Conservation (phyloP, 495 filamentous ascomycete genomes). For the Chaetomium cochliodes region DNA sequence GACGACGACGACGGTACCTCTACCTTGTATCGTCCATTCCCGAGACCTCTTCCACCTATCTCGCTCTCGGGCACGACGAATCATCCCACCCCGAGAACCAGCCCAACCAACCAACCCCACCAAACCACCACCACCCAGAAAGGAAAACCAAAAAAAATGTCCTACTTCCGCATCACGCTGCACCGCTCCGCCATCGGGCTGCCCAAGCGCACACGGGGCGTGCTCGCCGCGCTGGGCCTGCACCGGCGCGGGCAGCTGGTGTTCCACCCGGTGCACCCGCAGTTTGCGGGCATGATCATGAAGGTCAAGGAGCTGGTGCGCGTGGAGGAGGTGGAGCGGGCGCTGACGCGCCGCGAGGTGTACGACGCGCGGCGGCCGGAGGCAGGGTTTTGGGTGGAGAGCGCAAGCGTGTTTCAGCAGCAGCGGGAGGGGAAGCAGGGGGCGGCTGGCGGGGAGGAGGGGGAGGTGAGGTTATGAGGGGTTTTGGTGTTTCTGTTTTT, state of each 20-base stretch:
- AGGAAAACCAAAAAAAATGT: conserved; percentile 53
- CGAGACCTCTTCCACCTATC: neutral
- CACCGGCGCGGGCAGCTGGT: conserved; percentile 84
- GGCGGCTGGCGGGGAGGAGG: neutral
- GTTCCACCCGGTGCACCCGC: conserved; percentile 81
- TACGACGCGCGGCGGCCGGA: conserved; percentile 73
- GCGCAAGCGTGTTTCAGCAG: conserved; percentile 19
- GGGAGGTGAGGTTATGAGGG: conserved; percentile 21
- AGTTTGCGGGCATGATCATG: conserved; percentile 93
- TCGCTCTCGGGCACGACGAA: neutral
- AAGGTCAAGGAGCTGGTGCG: conserved; percentile 93
- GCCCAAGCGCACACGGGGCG: conserved; percentile 73
- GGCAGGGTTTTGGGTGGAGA: conserved; percentile 83
- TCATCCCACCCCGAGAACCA: neutral
- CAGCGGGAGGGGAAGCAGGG: neutral
- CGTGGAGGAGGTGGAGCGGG: conserved; percentile 74
- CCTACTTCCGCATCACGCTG: conserved; percentile 94
- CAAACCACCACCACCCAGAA: neutral
- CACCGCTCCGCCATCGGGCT: conserved; percentile 92
- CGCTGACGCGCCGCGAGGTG: conserved; percentile 71
- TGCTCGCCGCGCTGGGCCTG: conserved; percentile 85
- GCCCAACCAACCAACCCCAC: neutral
- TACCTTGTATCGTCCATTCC: neutral
- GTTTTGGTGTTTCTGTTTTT: neutral
- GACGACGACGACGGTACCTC: neutral